These are phyloP conservation scores for Chlorella sp. DNA, from an alignment of 139 green algal genomes.

Conservation along the genomic window DNA sequence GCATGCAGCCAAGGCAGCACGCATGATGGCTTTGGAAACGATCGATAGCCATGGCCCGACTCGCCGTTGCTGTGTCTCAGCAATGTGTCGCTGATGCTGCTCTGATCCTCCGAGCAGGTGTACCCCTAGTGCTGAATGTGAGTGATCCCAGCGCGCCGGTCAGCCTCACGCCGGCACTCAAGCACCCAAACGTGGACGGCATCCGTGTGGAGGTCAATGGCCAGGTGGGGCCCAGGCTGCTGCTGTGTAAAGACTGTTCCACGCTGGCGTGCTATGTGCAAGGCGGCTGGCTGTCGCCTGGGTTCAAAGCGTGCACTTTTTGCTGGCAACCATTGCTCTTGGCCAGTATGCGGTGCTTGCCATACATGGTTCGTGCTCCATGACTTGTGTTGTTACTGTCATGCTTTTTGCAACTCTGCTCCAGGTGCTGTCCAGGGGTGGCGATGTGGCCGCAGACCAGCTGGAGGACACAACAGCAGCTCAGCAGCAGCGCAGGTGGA, in stretches of 20 bases:
- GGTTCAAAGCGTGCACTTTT: no score
- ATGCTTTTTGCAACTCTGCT: neutral
- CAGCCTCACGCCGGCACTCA: conserved; percentile 33
- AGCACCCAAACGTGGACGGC: conserved; percentile 23
- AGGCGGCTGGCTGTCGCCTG: no score
- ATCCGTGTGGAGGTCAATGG: conserved; percentile 58
- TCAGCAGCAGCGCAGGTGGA: neutral
- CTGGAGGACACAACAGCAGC: conserved; percentile 45
- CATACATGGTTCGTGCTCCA: no score
- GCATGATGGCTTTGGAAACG: neutral
- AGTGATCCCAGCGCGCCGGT: conserved; percentile 5
- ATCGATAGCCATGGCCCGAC: neutral
- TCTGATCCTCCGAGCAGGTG: no score
- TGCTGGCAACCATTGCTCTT: no score
- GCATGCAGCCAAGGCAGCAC: no score
- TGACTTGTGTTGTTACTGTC: no score
- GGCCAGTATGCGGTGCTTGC: no score
- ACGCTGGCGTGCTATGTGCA: no score
- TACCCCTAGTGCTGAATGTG: conserved; percentile 37
- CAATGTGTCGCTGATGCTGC: no score
- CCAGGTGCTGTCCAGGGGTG: conserved; percentile 53
- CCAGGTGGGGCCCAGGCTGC: neutral
- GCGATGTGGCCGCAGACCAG: conserved; percentile 50
- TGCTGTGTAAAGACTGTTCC: no score
- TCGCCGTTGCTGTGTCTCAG: neutral